Evolutionary conservation across 2,329 filamentous ascomycete genomes (phyloP).

Genomic region (Fusarium neocosmosporiellum): DNA sequence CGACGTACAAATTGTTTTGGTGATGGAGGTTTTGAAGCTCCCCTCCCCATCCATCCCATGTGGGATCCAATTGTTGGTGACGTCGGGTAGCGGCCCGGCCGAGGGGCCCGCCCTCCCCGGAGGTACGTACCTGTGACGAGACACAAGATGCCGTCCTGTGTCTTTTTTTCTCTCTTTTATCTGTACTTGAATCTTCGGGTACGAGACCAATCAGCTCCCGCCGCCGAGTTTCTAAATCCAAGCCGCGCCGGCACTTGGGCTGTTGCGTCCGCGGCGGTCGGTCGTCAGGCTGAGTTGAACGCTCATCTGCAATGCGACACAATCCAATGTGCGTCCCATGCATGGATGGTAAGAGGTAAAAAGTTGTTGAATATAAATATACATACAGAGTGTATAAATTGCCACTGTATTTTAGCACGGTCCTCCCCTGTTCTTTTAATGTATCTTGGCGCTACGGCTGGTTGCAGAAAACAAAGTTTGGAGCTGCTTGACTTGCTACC

Average conservation of each 20-base stretch:
- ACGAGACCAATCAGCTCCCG: constrained; percentile 15
- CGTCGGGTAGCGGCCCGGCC: constrained; percentile 30
- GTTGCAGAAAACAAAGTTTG: not conserved
- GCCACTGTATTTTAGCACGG: not conserved
- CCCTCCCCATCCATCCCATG: not conserved
- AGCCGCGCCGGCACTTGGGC: constrained; percentile 26
- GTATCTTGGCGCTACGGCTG: not conserved
- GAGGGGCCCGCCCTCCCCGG: constrained; percentile 23
- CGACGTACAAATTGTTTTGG: constrained; percentile 21
- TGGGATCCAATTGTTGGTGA: constrained; percentile 24
- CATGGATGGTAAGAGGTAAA: not conserved
- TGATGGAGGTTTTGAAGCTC: constrained; percentile 35
- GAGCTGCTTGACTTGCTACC: not conserved
- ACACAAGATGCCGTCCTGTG: not conserved
- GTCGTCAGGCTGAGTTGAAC: not conserved
- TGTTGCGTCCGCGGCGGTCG: constrained; percentile 26
- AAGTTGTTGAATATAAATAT: not conserved
- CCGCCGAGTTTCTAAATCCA: constrained; percentile 9
- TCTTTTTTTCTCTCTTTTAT: not conserved
- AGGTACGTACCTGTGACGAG: constrained; percentile 26
- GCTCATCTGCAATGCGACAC: constrained; percentile 38
- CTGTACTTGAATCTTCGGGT: constrained; percentile 4
- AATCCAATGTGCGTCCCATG: constrained; percentile 4
- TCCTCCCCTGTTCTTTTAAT: not conserved
- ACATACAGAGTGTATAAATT: not conserved